Percentiles rank a stretch among this genome's conserved stretches.
Evolutionary conservation across 331 rosid genomes (phyloP).

Genomic region (Telfairia occidentalis): DNA sequence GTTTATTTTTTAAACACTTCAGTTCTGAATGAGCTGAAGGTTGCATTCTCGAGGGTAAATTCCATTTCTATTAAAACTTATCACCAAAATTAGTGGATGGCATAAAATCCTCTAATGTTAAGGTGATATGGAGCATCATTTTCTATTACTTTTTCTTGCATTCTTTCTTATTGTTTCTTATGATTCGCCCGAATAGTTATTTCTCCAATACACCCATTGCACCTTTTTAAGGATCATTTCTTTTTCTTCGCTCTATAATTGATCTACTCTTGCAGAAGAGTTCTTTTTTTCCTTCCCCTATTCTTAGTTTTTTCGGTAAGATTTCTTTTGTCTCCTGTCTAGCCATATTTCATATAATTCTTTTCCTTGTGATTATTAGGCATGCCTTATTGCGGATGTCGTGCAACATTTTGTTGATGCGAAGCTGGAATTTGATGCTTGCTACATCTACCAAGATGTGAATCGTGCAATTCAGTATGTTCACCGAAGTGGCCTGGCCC

Average conservation of each 20-base stretch:
- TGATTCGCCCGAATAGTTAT: background rate
- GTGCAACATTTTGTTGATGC: slow-evolving; percentile 90
- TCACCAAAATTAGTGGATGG: background rate
- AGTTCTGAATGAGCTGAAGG: background rate
- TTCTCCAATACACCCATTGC: background rate
- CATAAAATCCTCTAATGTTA: background rate
- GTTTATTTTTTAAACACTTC: background rate
- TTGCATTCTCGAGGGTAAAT: background rate
- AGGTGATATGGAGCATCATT: background rate
- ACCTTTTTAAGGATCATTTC: background rate
- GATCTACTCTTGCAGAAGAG: background rate
- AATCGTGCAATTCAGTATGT: slow-evolving; percentile 81
- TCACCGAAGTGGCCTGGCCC: slow-evolving; percentile 81
- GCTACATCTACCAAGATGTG: slow-evolving; percentile 85
- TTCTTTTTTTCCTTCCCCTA: background rate
- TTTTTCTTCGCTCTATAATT: background rate
- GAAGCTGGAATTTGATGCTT: slow-evolving; percentile 81
- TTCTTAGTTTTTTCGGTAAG: background rate
- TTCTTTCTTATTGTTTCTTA: background rate
- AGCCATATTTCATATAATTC: slow-evolving; percentile 15
- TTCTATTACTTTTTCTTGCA: background rate
- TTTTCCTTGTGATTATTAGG: slow-evolving; percentile 38
- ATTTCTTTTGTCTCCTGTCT: background rate
- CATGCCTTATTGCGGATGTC: slow-evolving; percentile 95
- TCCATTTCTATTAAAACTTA: background rate